These are phyloP conservation scores for Pythium dissotocum DNA, from an alignment of 352 stramenopile species.

Conservation along the genomic window DNA sequence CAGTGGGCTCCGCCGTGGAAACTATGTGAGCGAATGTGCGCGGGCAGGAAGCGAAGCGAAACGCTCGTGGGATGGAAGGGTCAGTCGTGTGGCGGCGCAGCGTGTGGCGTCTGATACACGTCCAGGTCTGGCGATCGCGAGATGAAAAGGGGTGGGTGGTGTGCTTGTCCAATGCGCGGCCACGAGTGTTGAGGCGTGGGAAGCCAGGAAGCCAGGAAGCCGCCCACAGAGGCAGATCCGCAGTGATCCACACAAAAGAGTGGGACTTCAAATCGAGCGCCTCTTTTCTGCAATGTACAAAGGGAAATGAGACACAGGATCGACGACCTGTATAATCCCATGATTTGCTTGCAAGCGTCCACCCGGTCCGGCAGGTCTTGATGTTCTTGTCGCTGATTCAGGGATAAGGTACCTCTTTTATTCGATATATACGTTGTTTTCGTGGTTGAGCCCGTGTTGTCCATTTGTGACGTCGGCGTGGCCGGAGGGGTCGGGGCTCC, in stretches of 20 bases:
- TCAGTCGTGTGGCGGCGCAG: not conserved
- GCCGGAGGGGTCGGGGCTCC: not conserved
- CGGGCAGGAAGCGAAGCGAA: not conserved
- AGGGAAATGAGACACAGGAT: constrained; percentile 2
- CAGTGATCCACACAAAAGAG: not conserved
- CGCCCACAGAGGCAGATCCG: not conserved
- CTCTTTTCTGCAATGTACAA: constrained; percentile 11
- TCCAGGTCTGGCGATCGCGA: not conserved
- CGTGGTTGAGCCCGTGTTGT: not conserved
- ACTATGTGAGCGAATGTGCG: not conserved
- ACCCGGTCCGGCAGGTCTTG: not conserved
- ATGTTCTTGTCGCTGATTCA: not conserved
- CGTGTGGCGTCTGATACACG: not conserved
- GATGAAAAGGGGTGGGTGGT: not conserved
- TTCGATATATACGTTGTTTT: not conserved
- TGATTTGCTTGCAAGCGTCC: not conserved
- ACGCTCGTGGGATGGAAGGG: not conserved
- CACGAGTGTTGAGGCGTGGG: not conserved
- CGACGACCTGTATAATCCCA: not conserved
- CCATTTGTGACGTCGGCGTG: not conserved
- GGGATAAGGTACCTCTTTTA: not conserved
- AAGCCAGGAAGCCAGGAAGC: not conserved
- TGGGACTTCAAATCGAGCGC: constrained; percentile 23
- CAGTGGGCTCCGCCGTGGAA: not conserved
- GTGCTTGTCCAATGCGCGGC: not conserved